Conservation (phyloP, 352 stramenopile species). For the Aphanomyces invadans region DNA sequence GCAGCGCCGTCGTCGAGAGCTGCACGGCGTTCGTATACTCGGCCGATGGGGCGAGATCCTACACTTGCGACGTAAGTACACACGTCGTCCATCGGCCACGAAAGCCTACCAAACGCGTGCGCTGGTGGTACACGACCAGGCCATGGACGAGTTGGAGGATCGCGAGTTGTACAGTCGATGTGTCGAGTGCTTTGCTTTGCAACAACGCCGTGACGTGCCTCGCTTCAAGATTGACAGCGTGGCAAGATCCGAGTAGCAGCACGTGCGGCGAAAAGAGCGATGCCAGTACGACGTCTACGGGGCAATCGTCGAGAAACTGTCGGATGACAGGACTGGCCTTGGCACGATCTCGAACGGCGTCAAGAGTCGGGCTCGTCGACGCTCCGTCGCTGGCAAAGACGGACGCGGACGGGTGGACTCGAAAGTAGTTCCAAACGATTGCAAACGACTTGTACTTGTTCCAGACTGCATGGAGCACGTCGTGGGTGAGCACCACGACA, state of each 20-base stretch:
- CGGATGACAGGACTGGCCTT: neutral
- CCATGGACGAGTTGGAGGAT: neutral
- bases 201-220: neutral
- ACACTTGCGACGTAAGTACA: neutral
- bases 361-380: neutral
- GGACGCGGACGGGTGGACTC: neutral
- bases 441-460: neutral
- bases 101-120: neutral
- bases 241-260: neutral
- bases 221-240: neutral
- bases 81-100: neutral
- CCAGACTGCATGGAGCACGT: neutral
- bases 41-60: neutral
- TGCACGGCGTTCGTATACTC: neutral
- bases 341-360: neutral
- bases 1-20: neutral
- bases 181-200: neutral
- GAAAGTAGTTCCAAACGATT: neutral
- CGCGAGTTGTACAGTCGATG: neutral
- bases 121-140: constrained; percentile 2
- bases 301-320: neutral
- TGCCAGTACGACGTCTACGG: neutral
- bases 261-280: constrained; percentile 7
- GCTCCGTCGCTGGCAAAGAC: neutral
- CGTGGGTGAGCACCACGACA: neutral